Conservation (phyloP, 441 rosid species). For the Pelargonium myrrhifolium region DNA sequence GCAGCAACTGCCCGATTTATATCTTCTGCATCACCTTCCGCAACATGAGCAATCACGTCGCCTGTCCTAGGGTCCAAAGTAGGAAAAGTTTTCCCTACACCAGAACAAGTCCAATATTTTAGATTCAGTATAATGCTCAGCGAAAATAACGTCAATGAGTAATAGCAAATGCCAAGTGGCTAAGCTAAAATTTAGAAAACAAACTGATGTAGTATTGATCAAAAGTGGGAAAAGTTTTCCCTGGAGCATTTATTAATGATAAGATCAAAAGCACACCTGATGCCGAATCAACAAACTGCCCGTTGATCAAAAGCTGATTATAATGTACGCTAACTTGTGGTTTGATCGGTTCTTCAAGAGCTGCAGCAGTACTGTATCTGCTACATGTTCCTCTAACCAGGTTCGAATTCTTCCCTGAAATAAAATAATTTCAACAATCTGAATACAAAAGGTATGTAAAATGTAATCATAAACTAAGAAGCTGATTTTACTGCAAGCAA, state of each 20-base stretch:
- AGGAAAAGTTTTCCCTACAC: constrained; percentile 57
- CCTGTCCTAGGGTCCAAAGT: constrained; percentile 52
- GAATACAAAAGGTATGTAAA: not conserved
- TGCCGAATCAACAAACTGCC: constrained; percentile 41
- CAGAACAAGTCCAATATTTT: not conserved
- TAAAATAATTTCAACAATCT: constrained; percentile 6
- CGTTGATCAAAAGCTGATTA: constrained; percentile 37
- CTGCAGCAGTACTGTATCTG: constrained; percentile 31
- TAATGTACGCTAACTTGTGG: constrained; percentile 32
- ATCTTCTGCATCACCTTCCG: constrained; percentile 71
- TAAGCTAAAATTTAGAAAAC: not conserved
- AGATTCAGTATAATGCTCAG: not conserved
- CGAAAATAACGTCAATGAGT: too few relatives aligned
- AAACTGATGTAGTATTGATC: not conserved
- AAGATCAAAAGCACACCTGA: constrained; percentile 25
- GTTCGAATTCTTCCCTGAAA: constrained; percentile 28
- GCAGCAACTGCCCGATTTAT: constrained; percentile 54
- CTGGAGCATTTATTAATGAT: not conserved
- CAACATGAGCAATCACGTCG: constrained; percentile 51
- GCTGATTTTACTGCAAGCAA: not conserved
- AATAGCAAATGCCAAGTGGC: not conserved
- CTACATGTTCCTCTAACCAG: constrained; percentile 13
- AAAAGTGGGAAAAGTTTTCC: not conserved
- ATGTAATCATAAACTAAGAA: not conserved
- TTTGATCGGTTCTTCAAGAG: constrained; percentile 23